Evolutionary conservation across 805 yeast genomes (phyloP), one percentile per base, ranked within the genome.

Genomic region (Yarrowia bubula): DNA sequence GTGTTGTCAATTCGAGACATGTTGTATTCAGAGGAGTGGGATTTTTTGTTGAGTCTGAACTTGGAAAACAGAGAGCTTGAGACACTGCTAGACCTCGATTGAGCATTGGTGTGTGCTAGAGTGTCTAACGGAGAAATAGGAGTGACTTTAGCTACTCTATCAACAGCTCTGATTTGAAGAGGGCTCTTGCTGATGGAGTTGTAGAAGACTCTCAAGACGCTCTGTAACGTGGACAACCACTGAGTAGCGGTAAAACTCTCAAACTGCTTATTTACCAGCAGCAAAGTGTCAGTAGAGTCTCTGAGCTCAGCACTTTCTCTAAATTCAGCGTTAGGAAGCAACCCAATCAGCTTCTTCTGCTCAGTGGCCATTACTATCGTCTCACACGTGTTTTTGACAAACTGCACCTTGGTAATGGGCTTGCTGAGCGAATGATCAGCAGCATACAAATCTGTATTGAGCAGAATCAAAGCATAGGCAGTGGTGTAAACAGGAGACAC

Each of bases 381-480:
- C 62, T 77, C 75, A 31, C 79, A 55, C 1, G 89, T 84, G 70
- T 84, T 85, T 14, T 75, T 74, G 14, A 83, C 78, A 69, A 83
- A 86, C 53, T 78, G 77, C 3, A 69, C 81, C 80, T 71, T 76
- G 78, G 69, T 55, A 74, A 78, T 58, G 67, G 69, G 66, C 74
- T 79, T 62, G 71, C 75, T 62, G 32, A 66, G 62, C 4, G 69
- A 43, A 44, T 71, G 74, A 43, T 79, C 81, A 42, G 80, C 71
- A 66, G 86, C 86, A 76, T 90, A 91, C 42, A 90, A 76, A 64
- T 91, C 92, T 0, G 96, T 88, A 74, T 90, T 90, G 63, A 89
- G 78, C 61, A 90, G 81, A 61, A 90, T 79, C 69, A 90, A 76
- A 1, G 92, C 82, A 75, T 89, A 90, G 41, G 89, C 80, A 3